phyloP scores from a whole-genome alignment of 179 eudicot species.

The Heliamphora pulchella region DNA sequence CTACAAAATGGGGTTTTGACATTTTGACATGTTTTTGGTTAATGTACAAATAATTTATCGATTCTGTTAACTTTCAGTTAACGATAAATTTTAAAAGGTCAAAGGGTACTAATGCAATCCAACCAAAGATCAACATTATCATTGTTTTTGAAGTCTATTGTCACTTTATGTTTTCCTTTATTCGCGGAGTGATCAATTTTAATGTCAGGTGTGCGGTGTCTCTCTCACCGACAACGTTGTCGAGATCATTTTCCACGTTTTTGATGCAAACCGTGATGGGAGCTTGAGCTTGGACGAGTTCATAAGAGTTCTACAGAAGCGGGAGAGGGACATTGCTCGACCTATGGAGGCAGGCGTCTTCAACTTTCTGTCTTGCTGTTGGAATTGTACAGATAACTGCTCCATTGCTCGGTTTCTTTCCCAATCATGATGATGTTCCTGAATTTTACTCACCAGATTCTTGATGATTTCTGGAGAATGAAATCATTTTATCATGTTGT shows the following conservation, averaged over 20 bases:
- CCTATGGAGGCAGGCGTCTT: conserved; percentile 39
- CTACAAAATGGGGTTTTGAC: too few relatives aligned
- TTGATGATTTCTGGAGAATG: neutral
- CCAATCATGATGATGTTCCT: neutral
- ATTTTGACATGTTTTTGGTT: too few relatives aligned
- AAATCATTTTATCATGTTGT: neutral
- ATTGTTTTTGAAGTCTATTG: too few relatives aligned
- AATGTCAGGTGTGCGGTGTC: conserved; percentile 70
- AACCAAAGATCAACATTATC: too few relatives aligned
- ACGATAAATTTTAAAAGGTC: too few relatives aligned
- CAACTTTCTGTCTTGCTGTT: conserved; percentile 47
- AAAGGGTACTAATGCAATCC: too few relatives aligned
- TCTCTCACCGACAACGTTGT: conserved; percentile 55
- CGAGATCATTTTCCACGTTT: conserved; percentile 62
- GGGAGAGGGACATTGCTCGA: conserved; percentile 40
- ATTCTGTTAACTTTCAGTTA: too few relatives aligned
- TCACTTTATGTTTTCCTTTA: neutral
- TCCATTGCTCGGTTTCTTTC: conserved; percentile 16
- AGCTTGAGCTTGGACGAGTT: conserved; percentile 73
- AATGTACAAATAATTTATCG: too few relatives aligned
- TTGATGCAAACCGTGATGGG: conserved; percentile 70
- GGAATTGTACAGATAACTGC: conserved; percentile 35
- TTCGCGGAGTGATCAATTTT: neutral
- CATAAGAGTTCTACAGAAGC: conserved; percentile 52
- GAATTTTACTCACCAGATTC: neutral